Base-by-base conservation (phyloP, 371 early-diverging fungal species). In the Rhizopus delemar region DNA sequence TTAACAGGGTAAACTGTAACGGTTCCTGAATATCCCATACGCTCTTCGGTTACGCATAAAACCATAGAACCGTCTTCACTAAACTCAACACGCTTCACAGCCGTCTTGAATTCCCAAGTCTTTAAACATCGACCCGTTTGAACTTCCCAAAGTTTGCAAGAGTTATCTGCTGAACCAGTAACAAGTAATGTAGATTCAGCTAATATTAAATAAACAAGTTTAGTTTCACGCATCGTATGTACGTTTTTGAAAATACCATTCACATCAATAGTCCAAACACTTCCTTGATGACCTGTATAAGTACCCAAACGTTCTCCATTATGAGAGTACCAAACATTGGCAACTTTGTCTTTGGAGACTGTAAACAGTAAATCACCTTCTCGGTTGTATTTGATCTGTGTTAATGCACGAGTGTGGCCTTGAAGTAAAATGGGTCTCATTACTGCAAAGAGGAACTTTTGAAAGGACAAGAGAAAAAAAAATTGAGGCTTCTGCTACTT, bases 301-400 rank as follows among this genome's bases (percentile, higher is more conserved):
- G 93, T 93, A 48, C 99, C 99, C 16, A 99, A 81, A 50, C 95
- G 89, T 81, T 99, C 97, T 63, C 99, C 99, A 70, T 96, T 97
- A 78, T 95, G 93, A 35, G 97, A 89, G 72, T 91, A 95, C 95
- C 98, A 98, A 51, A 94, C 95, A 66, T 90, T 93, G 53, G 93
- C 90, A 45, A 89, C 86, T 59, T 88, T 90, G 86, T 99, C 99
- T 82, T 98, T 98, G 31, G 96, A 91, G 49, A 90, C 93, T 3
- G 96, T 89, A 83, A 99, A 99, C 61, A 99, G 81, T 53, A 99
- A 83, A 83, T 99, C 99, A 57, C 99, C 99, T 69, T 99, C 99
- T 51, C 86, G 69, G 87, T 99, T 99, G 90, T 97, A 99, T 80
- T 94, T 95, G 74, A 99, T 89, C 74, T 95, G 94, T 52, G 99